Evolutionary conservation across 805 yeast genomes (phyloP), one percentile per base, ranked within the genome.

Genomic region (Teunomyces pallodes): DNA sequence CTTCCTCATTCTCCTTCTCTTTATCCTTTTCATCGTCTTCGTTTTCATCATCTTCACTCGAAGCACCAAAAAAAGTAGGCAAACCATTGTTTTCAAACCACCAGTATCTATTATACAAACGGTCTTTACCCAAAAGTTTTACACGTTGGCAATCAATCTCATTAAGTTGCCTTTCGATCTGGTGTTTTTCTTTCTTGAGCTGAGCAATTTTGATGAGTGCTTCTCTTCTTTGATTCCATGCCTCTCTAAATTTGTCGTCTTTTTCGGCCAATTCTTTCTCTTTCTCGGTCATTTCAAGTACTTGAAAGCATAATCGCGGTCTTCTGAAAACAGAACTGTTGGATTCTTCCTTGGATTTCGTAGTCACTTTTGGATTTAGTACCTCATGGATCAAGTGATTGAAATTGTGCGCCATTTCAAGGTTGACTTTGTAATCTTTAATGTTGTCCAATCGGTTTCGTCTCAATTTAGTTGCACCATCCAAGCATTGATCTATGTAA

Each of bases 41-140:
- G 2, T 69, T 70, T 9, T 74, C 76, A 1, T 71, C 80, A 3
- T 65, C 80, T 0, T 62, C 77, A 16, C 60, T 70, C 3, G 58
- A 40, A 32, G 66, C 62, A 9, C 70, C 71, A 45, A 70, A 74
- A 33, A 75, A 58, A 6, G 74, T 73, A 3, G 90, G 89, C 42
- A 90, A 72, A 0, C 98, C 99, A 59, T 86, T 86, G 53, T 77
- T 76, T 59, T 92, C 98, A 61, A 90, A 83, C 96, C 96, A 94
- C 96, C 96, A 94, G 64, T 92, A 94, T 54, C 91, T 75, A 69
- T 94, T 94, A 64, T 75, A 90, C 49, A 81, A 79, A 44, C 96
- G 72, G 65, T 94, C 99, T 49, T 83, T 77, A 2, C 99, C 99
- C 26, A 94, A 69, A 28, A 81, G 74, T 46, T 80, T 79, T 42